Conservation (phyloP, 1,284 basidiomycete species). For the Ceraceosorus guamensis region DNA sequence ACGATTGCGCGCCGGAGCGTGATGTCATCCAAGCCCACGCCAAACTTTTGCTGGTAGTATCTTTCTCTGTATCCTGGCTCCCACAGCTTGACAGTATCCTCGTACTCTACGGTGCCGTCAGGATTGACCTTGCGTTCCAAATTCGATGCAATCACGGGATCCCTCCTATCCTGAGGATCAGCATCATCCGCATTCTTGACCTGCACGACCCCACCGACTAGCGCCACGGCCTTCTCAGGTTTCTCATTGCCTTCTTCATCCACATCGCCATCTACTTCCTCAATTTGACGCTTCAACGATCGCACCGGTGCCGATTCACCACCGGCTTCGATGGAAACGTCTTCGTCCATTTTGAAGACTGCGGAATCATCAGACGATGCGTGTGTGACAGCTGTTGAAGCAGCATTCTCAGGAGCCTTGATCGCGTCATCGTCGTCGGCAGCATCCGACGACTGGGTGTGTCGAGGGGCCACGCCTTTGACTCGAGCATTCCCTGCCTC, state of each 20-base stretch:
- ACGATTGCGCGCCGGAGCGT: conserved; percentile 73
- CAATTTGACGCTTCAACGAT: conserved; percentile 65
- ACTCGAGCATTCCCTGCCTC: conserved; percentile 4
- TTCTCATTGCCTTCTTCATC: conserved; percentile 52
- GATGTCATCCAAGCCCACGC: conserved; percentile 63
- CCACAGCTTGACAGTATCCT: conserved; percentile 80
- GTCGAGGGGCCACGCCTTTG: conserved; percentile 11
- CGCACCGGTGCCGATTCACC: not conserved
- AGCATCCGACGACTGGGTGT: not conserved
- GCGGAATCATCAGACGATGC: conserved; percentile 5
- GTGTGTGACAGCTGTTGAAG: not conserved
- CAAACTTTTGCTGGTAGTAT: conserved; percentile 93
- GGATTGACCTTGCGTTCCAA: conserved; percentile 37
- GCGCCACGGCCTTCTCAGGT: not conserved
- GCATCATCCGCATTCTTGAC: conserved; percentile 49
- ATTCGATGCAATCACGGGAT: conserved; percentile 24
- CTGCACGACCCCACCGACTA: too few relatives aligned
- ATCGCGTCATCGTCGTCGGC: conserved; percentile 12
- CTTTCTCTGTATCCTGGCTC: conserved; percentile 68
- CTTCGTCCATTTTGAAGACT: conserved; percentile 16
- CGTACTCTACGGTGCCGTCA: conserved; percentile 66
- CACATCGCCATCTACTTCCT: conserved; percentile 55
- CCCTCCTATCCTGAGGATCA: conserved; percentile 53
- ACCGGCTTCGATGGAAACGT: not conserved
- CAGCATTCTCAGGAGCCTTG: conserved; percentile 3